phyloP scores from a whole-genome alignment of 306 rosid species.

The Prunus persica region DNA sequence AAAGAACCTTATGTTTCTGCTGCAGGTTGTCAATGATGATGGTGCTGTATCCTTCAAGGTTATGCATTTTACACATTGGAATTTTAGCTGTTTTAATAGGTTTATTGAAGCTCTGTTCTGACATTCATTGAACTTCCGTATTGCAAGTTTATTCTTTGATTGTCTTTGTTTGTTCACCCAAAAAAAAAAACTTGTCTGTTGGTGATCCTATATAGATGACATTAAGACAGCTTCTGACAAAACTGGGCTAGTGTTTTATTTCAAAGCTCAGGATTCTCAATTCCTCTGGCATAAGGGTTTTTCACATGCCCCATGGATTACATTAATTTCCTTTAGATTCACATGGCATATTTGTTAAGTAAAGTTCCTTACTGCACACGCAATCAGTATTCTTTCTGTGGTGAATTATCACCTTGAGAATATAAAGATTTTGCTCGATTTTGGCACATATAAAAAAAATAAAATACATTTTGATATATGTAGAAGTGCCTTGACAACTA shows the following conservation, averaged over 20 bases:
- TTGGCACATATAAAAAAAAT: not conserved
- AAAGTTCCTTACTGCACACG: not conserved
- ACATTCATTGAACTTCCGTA: not conserved
- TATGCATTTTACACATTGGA: constrained; percentile 2
- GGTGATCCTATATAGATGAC: not conserved
- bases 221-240: not conserved
- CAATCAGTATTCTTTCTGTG: not conserved
- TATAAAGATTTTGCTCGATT: not conserved
- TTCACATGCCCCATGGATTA: not conserved
- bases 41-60: constrained; percentile 82
- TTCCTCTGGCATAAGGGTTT: not conserved
- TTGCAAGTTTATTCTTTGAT: not conserved
- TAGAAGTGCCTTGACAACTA: constrained; percentile 44
- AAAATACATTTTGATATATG: not conserved
- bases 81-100: not conserved
- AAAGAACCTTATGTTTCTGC: constrained; percentile 22
- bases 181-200: not conserved
- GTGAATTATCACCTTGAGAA: not conserved
- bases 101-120: not conserved
- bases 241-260: not conserved
- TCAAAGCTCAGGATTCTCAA: not conserved
- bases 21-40: constrained; percentile 93
- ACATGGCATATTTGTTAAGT: not conserved
- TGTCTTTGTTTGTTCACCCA: not conserved
- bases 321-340: not conserved